Conservation (phyloP, 352 stramenopile genomes). For the Phytophthora megakarya region DNA sequence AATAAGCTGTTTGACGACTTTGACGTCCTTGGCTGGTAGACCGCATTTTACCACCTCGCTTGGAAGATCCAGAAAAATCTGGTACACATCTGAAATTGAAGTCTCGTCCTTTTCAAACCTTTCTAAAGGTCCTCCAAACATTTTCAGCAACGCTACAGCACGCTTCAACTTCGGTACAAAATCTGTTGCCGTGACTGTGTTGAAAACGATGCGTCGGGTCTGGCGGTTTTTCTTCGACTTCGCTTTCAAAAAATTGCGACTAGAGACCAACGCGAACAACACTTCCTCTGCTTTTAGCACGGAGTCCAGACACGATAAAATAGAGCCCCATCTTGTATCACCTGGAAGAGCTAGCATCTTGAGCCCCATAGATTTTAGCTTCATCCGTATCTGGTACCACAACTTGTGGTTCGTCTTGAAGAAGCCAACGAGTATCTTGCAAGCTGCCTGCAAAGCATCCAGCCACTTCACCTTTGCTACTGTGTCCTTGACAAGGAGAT, state of each 20-base stretch:
- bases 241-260: background rate
- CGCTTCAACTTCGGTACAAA: background rate
- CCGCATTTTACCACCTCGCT: no score
- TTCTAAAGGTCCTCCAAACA: no score
- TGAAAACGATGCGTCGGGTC: background rate
- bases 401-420: no score
- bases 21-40: no score
- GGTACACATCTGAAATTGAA: no score
- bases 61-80: no score
- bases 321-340: background rate
- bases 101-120: no score
- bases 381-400: no score
- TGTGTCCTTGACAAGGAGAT: background rate
- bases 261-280: background rate
- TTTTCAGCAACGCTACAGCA: background rate
- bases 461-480: background rate
- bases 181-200: background rate
- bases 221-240: constrained; percentile 4
- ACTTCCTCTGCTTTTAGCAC: background rate
- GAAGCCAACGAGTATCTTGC: background rate
- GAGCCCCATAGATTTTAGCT: background rate
- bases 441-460: background rate
- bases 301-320: background rate
- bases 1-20: background rate
- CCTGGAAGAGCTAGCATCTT: background rate